Evolutionary conservation across 352 stramenopile genomes (phyloP), one percentile per base, ranked within the genome.

Genomic region (Phytophthora podocarpi): DNA sequence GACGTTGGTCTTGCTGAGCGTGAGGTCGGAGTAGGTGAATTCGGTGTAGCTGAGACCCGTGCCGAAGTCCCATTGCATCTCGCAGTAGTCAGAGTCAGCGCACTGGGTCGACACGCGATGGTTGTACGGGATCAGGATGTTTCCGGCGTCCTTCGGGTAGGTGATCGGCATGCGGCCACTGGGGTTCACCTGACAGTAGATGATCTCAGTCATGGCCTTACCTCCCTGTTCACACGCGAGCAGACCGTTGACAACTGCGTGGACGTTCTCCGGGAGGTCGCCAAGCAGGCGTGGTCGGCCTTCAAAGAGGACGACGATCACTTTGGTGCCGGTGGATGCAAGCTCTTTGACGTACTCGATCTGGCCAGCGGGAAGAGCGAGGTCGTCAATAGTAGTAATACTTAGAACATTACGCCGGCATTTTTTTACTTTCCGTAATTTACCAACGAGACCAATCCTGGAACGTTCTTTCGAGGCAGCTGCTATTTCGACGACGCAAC

Each of bases 321-420:
- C 61, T 40, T 93, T 93, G 8, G 85, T 91, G 10, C 76, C 75
- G 3, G 82, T 91, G 1, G 67, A 69, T 2, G 67, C 70, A 2
- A 97, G 70, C 12, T 80, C 64, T 9, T 75, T 65, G 10, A 96
- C 76, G 43, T 96, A 96, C 42, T 78, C 73, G 18, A 93, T 61
- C 55, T 96, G 85, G 6, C 87, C 85, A 1, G 32, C 15, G 0
- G 89, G 74, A 5, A 96, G 64, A 0, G 69, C 71, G 9, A 94
- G 47, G 49, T 96, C 82, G 23, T 91, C 63, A 40, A 97, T 91
- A n/a, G n/a, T n/a, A n/a, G n/a, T n/a, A n/a, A n/a, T n/a, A n/a
- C n/a, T n/a, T n/a, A n/a, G n/a, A n/a, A n/a, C n/a, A n/a, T n/a
- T n/a, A n/a, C n/a, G n/a, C n/a, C n/a, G n/a, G n/a, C n/a, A n/a